A percentile compares a stretch with the other conserved stretches of the same genome.
Evolutionary conservation across 768 basidiomycete species (phyloP).

Genomic region (Rhizopogon vesiculosus): DNA sequence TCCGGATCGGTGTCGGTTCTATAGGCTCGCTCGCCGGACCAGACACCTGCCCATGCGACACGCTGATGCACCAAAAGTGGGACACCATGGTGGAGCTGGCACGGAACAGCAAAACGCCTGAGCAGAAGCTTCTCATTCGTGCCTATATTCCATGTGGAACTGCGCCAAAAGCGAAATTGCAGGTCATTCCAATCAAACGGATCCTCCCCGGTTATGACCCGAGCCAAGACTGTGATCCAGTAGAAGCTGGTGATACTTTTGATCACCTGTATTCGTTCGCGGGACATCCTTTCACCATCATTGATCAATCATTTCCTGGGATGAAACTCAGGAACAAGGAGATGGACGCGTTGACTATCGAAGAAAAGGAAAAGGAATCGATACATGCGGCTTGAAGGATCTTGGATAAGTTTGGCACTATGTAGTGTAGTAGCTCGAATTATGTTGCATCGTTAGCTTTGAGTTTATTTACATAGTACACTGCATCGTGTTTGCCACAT

Average conservation of each 20-base stretch:
- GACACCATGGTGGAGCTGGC: constrained; percentile 22
- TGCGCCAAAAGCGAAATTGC: constrained; percentile 20
- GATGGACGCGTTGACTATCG: not conserved
- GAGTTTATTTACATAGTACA: no score
- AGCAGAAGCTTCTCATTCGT: constrained; percentile 20
- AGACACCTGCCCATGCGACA: constrained; percentile 19
- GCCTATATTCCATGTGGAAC: constrained; percentile 22
- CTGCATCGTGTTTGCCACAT: not conserved
- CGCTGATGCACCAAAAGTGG: constrained; percentile 19
- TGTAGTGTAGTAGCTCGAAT: not conserved
- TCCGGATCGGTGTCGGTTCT: constrained; percentile 13
- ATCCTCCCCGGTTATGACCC: constrained; percentile 7
- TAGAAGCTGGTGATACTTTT: constrained; percentile 17
- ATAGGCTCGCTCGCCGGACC: constrained; percentile 4
- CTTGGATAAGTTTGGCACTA: not conserved
- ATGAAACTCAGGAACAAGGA: constrained; percentile 16
- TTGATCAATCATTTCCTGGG: constrained; percentile 19
- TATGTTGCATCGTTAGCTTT: not conserved
- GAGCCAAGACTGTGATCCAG: constrained; percentile 11
- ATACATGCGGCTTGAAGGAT: not conserved
- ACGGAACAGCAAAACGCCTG: constrained; percentile 11
- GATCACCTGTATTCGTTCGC: constrained; percentile 22
- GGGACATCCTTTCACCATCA: constrained; percentile 9
- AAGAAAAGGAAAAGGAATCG: not conserved
- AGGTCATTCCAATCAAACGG: constrained; percentile 17